Percentiles rank a stretch among this genome's conserved stretches.
phyloP scores from a whole-genome alignment of 768 basidiomycete genomes.

The Collybiopsis luxurians region DNA sequence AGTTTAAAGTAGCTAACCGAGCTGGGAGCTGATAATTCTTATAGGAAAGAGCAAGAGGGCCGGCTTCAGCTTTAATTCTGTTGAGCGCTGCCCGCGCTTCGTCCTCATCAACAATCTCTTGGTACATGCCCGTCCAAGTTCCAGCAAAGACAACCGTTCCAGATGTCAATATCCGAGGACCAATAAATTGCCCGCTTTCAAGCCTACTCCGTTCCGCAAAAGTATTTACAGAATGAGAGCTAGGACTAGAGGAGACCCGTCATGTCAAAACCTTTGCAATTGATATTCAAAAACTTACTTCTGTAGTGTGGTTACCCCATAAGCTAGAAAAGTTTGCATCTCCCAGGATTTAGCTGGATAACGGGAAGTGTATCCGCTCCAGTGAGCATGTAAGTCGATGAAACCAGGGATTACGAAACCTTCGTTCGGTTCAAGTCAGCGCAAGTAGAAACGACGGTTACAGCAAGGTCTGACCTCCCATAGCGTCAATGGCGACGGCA shows the following conservation, averaged over 20 bases:
- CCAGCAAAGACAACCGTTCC: slow-evolving; percentile 65
- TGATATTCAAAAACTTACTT: slow-evolving; percentile 46
- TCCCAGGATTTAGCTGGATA: slow-evolving; percentile 74
- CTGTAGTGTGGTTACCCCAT: slow-evolving; percentile 74
- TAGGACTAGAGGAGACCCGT: slow-evolving; percentile 44
- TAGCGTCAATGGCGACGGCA: slow-evolving; percentile 50
- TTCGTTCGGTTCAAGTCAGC: slow-evolving; percentile 19
- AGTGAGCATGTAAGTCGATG: slow-evolving; percentile 76
- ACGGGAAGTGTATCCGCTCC: slow-evolving; percentile 49
- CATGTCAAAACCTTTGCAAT: too few species aligned
- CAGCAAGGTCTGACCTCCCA: slow-evolving; percentile 49
- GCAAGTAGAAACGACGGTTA: neutral
- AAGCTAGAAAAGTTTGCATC: slow-evolving; percentile 70
- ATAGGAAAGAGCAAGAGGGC: slow-evolving; percentile 66
- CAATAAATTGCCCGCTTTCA: slow-evolving; percentile 66
- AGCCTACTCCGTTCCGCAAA: slow-evolving; percentile 66
- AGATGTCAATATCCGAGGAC: slow-evolving; percentile 71
- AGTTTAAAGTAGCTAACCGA: slow-evolving; percentile 35
- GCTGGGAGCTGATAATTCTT: slow-evolving; percentile 79
- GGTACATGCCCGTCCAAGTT: slow-evolving; percentile 42
- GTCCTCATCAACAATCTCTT: slow-evolving; percentile 57
- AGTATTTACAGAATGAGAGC: slow-evolving; percentile 56
- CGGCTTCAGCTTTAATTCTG: slow-evolving; percentile 71
- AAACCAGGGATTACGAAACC: slow-evolving; percentile 75
- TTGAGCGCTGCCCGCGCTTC: slow-evolving; percentile 65